Conservation (phyloP, 768 basidiomycete genomes). For the Mycena olivaceomarginata region DNA sequence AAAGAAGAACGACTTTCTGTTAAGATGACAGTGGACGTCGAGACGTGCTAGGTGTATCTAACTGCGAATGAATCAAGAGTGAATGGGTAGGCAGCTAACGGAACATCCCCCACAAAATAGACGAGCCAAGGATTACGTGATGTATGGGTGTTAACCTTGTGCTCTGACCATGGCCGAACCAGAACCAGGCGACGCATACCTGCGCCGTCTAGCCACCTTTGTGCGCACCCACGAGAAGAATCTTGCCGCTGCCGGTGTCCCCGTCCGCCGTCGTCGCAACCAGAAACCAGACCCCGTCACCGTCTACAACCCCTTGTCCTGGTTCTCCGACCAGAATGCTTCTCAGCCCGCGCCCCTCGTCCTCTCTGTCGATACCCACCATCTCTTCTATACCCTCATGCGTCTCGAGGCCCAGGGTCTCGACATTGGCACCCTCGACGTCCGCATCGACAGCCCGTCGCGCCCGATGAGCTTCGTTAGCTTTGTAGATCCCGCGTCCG, state of each 20-base stretch:
- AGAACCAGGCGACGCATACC: constrained; percentile 85
- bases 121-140: neutral
- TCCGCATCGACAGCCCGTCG: constrained; percentile 82
- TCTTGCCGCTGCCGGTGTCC: constrained; percentile 79
- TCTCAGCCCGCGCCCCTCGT: constrained; percentile 68
- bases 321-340: constrained; percentile 68
- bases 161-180: constrained; percentile 53
- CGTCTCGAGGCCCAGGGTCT: constrained; percentile 89
- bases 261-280: constrained; percentile 68
- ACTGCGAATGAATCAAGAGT: no score
- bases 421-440: constrained; percentile 87
- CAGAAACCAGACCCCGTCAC: constrained; percentile 53
- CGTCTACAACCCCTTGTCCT: constrained; percentile 76
- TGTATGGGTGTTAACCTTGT: neutral
- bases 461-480: constrained; percentile 87
- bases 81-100: no score
- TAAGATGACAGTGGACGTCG: no score
- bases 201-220: constrained; percentile 81
- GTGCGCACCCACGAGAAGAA: constrained; percentile 83
- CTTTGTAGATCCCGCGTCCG: constrained; percentile 61
- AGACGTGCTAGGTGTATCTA: no score
- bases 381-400: constrained; percentile 92
- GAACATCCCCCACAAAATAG: no score
- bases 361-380: constrained; percentile 85
- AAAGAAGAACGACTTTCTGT: no score